Evolutionary conservation across 805 yeast species (phyloP), one percentile per base, ranked within the genome.

Genomic region (Candida arabinofermentans): DNA sequence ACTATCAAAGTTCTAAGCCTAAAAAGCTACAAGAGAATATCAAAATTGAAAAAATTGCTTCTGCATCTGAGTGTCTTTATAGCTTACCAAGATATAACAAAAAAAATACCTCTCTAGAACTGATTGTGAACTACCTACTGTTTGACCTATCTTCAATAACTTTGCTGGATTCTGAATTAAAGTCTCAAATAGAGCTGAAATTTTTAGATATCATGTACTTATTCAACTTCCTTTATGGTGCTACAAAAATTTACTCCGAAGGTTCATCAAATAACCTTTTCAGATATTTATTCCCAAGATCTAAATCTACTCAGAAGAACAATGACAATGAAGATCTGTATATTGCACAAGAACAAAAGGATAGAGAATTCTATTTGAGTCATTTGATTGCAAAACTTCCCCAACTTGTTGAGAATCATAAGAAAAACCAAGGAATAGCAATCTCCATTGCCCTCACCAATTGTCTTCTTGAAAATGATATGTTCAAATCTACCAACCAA

Each of bases 121-220:
- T 62, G 16, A 51, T 77, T 10, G 46, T 72, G 1, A 59, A 65
- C 2, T 75, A 70, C 47, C 53, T 71, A 4, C 49, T 71, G 16
- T 63, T 67, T 34, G 86, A 78, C 50, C 35, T 67, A 2, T 67
- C 77, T 0, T 58, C 74, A 1, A 42, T 67, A 17, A 39, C 50
- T 0, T 34, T 44, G 1, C 42, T 67, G 21, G 65, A 63, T 30
- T 53, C 58, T 1, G 59, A 59, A 6, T 46, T 78, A 18, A 61
- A 53, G 24, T 22, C 50, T 1, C 12, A 32, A 3, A 31, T 61
- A 8, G 65, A 59, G 42, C 43, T 61, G 19, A 44, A 44, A 5
- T 10, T 44, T 3, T 48, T 54, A 10, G 47, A 53, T 14, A 49
- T 72, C 23, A 63, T 59, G 2, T 43, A 69, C 12, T 37, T 76